phyloP scores from a whole-genome alignment of 148 eudicot species.

The Arbutus unedo region DNA sequence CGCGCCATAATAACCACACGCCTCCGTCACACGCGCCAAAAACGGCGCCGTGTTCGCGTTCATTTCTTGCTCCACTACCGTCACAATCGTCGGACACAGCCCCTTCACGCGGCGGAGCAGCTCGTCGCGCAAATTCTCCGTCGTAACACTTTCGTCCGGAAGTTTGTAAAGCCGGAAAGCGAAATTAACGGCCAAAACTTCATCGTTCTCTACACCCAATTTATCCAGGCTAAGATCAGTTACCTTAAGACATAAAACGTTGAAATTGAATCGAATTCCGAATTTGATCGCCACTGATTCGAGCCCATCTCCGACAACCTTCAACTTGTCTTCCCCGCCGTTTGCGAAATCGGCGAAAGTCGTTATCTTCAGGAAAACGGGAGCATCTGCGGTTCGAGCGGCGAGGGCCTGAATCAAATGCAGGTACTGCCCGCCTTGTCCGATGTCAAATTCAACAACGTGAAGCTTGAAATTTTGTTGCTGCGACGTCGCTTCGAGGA shows the following conservation, averaged over 20 bases:
- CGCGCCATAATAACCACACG: constrained; percentile 54
- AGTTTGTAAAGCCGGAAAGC: constrained; percentile 56
- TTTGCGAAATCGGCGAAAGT: constrained; percentile 38
- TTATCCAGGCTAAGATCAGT: constrained; percentile 45
- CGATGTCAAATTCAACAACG: constrained; percentile 71
- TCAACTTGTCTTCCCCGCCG: constrained; percentile 32
- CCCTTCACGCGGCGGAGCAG: constrained; percentile 72
- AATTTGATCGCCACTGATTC: constrained; percentile 30
- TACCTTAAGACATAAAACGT: constrained; percentile 23
- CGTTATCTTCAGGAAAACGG: constrained; percentile 43
- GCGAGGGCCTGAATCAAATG: constrained; percentile 60
- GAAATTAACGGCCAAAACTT: constrained; percentile 65
- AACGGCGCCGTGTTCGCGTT: constrained; percentile 76
- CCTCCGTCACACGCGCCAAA: constrained; percentile 55
- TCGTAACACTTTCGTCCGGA: constrained; percentile 90
- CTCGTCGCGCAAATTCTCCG: constrained; percentile 77
- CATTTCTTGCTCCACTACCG: constrained; percentile 85
- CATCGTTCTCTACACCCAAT: constrained; percentile 44
- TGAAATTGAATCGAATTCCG: constrained; percentile 43
- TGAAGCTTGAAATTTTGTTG: constrained; percentile 35
- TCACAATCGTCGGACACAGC: constrained; percentile 58
- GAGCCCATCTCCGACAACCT: constrained; percentile 35
- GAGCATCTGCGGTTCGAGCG: constrained; percentile 15
- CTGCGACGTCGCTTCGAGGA: constrained; percentile 55
- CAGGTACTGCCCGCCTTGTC: constrained; percentile 59